Evolutionary conservation across 257 asterid species (phyloP), one percentile per base, ranked within the genome.

Genomic region (Gynochthodes officinalis): DNA sequence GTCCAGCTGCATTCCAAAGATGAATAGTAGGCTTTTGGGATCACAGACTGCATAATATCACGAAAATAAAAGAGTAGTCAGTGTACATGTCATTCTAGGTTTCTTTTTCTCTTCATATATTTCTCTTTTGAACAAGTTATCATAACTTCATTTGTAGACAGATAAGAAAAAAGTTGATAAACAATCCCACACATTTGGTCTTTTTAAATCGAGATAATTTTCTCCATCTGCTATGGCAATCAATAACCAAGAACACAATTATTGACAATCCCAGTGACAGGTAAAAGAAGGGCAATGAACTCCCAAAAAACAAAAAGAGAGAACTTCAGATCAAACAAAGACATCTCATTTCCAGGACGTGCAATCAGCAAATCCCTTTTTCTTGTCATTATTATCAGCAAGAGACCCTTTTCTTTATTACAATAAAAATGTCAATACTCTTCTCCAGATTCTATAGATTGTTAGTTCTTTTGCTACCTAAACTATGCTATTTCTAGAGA

Each of bases 1-100:
- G 82, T 92, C 98, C 71, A 90, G 87, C 80, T 92, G 98, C 96
- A 92, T 87, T 42, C 98, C 98, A 4, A 63, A 92, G 28, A 92
- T 73, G 80, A 90, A 89, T 48, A 92, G 95, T 64, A 90, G 96
- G 80, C 98, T 92, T 82, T 92, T 92, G 4, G 98, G 95, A 87
- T 92, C 98, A 82, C 96, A 89, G 71, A 92, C 98, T 92, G 96
- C 84, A 80, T 35, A 58, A 18, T 27, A 69, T 7, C n/a, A 65
- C 6, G 40, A 65, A 53, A 53, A 40, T n/a, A 73, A 25, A 32
- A 18, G 61, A 32, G 15, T 46, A 66, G 15, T 32, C 58, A 66
- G 44, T 60, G 43, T 28, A 49, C 5, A 23, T 9, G 16, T 55
- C 27, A 27, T 55, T 23, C 1, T 28, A 55, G 32, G 15, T n/a